A percentile compares a stretch with the other conserved stretches of the same genome.
Conservation (phyloP, 768 basidiomycete species). For the Omphalotus guepiniiformis region DNA sequence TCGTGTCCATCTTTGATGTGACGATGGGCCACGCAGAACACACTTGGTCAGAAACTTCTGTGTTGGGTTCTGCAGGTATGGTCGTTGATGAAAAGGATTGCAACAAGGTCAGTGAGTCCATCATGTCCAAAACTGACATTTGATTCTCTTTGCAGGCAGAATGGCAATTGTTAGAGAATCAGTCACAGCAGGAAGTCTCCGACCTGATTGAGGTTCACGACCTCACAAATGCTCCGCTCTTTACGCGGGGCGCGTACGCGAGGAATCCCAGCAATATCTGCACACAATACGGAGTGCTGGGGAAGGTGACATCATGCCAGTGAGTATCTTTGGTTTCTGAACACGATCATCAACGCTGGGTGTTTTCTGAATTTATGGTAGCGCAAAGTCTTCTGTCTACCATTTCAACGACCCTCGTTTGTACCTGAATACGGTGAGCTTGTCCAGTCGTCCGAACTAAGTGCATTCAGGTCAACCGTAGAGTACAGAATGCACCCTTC, state of each 20-base stretch:
- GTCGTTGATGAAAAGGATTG: too few relatives aligned
- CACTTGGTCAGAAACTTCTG: too few relatives aligned
- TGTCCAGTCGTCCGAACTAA: neutral
- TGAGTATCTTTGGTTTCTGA: slow-evolving; percentile 21
- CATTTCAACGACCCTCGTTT: slow-evolving; percentile 44
- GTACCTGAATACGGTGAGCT: slow-evolving; percentile 63
- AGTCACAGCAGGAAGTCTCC: too few relatives aligned
- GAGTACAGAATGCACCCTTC: slow-evolving; percentile 63
- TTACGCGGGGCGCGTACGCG: slow-evolving; percentile 47
- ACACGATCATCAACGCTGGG: neutral
- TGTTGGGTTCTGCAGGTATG: too few relatives aligned
- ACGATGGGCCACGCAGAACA: too few relatives aligned
- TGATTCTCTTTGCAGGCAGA: too few relatives aligned
- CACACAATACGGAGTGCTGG: slow-evolving; percentile 63
- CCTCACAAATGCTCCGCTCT: slow-evolving; percentile 43
- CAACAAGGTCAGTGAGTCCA: too few relatives aligned
- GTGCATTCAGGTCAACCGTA: neutral
- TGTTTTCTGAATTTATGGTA: slow-evolving; percentile 13
- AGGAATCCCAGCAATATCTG: slow-evolving; percentile 27
- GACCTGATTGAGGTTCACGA: slow-evolving; percentile 26
- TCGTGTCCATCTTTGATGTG: too few relatives aligned
- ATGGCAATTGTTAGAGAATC: too few relatives aligned
- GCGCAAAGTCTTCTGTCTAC: slow-evolving; percentile 29
- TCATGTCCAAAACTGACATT: neutral
- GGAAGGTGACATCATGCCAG: slow-evolving; percentile 43